A percentile compares a stretch with the other conserved stretches of the same genome.
Evolutionary conservation across 345 rosid genomes (phyloP).

Genomic region (Cardamine resedifolia): DNA sequence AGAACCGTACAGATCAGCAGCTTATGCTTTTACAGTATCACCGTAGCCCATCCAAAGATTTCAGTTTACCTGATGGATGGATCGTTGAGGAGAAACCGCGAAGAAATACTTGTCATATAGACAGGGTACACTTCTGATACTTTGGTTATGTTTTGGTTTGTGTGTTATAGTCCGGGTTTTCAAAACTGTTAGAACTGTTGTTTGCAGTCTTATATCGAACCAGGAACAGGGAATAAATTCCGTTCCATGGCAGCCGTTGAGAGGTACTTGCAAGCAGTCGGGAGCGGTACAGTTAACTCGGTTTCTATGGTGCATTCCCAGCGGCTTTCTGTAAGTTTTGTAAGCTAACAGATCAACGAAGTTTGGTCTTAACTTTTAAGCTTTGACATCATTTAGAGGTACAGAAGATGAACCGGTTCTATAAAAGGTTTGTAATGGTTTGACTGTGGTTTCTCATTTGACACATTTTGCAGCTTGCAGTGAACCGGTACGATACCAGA

Average conservation of each 20-base stretch:
- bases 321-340: conserved; percentile 18
- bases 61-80: conserved; percentile 38
- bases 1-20: conserved; percentile 14
- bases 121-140: conserved; percentile 21
- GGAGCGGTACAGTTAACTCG: conserved; percentile 8
- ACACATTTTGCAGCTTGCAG: conserved; percentile 16
- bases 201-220: conserved; percentile 54
- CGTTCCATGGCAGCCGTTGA: conserved; percentile 51
- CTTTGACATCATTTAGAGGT: not conserved
- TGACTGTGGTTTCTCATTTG: conserved; percentile 5
- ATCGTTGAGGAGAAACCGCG: conserved; percentile 28
- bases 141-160: not conserved
- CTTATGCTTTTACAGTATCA: conserved; percentile 10
- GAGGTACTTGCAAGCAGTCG: conserved; percentile 38
- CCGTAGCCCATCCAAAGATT: conserved; percentile 12
- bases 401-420: not conserved
- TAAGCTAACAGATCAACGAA: not conserved
- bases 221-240: conserved; percentile 47
- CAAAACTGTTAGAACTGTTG: not conserved
- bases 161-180: not conserved
- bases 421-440: not conserved
- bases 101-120: conserved; percentile 10
- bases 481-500: not conserved
- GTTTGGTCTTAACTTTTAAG: not conserved
- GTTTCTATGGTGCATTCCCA: conserved; percentile 16